These are phyloP conservation scores for Yarrowia divulgata DNA, from an alignment of 805 yeast genomes.

Conservation along the genomic window DNA sequence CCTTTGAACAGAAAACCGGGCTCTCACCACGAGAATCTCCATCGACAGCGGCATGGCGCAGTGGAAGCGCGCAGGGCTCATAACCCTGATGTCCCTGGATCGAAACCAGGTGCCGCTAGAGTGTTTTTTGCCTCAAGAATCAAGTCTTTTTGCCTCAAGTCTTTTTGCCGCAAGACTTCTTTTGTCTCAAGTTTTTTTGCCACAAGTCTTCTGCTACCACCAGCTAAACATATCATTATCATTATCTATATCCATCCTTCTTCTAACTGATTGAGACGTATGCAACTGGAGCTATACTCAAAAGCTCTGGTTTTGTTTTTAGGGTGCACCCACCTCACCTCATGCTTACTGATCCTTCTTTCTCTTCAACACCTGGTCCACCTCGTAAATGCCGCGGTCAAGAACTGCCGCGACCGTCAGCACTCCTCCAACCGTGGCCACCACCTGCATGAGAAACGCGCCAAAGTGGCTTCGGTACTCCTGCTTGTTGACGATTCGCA, in stretches of 20 bases:
- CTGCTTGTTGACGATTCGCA: constrained; percentile 87
- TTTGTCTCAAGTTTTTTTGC: not conserved
- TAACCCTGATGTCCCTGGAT: constrained; percentile 94
- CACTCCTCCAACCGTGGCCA: constrained; percentile 92
- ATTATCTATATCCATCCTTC: constrained; percentile 44
- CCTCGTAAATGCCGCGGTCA: constrained; percentile 88
- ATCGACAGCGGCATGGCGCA: constrained; percentile 54
- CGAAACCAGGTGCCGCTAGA: constrained; percentile 88
- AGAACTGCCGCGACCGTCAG: constrained; percentile 88
- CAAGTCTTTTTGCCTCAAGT: too few relatives aligned
- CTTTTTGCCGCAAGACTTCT: constrained; percentile 63
- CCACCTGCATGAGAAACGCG: constrained; percentile 78
- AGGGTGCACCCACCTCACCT: not conserved
- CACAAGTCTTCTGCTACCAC: too few relatives aligned
- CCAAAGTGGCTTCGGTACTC: constrained; percentile 75
- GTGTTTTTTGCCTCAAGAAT: too few relatives aligned
- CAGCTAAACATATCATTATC: constrained; percentile 55
- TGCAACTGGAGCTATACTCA: not conserved
- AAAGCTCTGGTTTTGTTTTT: too few relatives aligned
- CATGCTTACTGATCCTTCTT: constrained; percentile 60
- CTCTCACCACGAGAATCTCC: not conserved
- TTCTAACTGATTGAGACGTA: not conserved
- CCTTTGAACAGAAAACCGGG: too few relatives aligned
- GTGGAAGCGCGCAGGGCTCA: constrained; percentile 96
- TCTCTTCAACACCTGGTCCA: constrained; percentile 74